Percentiles rank a stretch among this genome's conserved stretches.
Evolutionary conservation across 2,329 filamentous ascomycete species (phyloP).

Genomic region (Bipolaris sorokiniana): DNA sequence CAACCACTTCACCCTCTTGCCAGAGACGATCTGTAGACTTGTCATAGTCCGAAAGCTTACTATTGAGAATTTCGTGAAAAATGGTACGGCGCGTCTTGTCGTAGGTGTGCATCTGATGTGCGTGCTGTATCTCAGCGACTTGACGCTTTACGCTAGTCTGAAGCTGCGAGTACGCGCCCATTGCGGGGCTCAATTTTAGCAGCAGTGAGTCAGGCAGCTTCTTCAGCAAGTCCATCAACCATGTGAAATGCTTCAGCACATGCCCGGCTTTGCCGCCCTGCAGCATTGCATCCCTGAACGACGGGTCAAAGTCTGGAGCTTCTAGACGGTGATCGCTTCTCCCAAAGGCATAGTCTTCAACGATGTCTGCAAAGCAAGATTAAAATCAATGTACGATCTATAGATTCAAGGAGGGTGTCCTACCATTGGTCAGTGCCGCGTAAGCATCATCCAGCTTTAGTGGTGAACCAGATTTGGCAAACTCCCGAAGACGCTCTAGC

Average conservation of each 20-base stretch:
- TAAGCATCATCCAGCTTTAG: conserved; percentile 7
- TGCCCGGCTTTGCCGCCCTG: conserved; percentile 1
- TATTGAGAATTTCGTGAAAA: neutral
- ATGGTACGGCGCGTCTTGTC: conserved; percentile 6
- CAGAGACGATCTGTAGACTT: conserved; percentile 1
- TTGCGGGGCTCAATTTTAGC: conserved; percentile 3
- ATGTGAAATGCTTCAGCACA: conserved; percentile 2
- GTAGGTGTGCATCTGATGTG: conserved; percentile 4
- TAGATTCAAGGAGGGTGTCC: neutral
- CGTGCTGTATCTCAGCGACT: conserved; percentile 6
- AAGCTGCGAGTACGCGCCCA: conserved; percentile 8
- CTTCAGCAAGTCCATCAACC: conserved; percentile 3
- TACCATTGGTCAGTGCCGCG: conserved; percentile 1
- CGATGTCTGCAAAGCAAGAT: neutral
- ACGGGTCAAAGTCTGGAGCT: neutral
- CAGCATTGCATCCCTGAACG: conserved; percentile 1
- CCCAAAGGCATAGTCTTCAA: neutral
- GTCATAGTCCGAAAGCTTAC: neutral
- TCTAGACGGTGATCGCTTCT: conserved; percentile 4
- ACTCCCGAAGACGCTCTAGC: neutral
- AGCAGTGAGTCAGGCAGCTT: neutral
- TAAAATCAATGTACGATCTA: neutral
- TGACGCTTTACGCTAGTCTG: conserved; percentile 4
- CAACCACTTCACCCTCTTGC: conserved; percentile 4
- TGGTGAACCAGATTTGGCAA: conserved; percentile 3